Conservation (phyloP, 768 basidiomycete genomes). For the Lyophyllum shimeji region DNA sequence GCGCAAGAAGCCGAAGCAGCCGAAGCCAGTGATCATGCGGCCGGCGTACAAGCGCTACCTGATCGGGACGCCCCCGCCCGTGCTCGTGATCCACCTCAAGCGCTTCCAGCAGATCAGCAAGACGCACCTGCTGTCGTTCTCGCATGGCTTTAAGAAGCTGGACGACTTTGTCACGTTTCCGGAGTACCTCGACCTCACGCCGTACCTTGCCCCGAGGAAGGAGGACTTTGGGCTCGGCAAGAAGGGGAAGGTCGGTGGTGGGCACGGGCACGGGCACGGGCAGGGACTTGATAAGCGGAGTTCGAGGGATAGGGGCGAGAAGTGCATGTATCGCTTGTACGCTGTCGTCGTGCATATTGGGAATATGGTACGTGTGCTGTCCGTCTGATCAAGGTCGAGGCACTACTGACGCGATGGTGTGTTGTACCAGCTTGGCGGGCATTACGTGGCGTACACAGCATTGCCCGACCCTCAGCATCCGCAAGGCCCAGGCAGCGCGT, state of each 20-base stretch:
- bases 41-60: constrained; percentile 95
- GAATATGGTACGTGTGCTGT: constrained; percentile 64
- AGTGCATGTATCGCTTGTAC: constrained; percentile 69
- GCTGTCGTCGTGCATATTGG: constrained; percentile 87
- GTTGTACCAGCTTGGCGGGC: constrained; percentile 70
- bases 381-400: background rate
- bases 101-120: constrained; percentile 87
- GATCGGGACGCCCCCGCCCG: constrained; percentile 79
- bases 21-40: constrained; percentile 71
- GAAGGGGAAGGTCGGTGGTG: constrained; percentile 26
- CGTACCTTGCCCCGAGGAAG: constrained; percentile 81
- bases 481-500: background rate
- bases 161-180: constrained; percentile 94
- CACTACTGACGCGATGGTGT: constrained; percentile 10
- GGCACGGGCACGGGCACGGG: too few species aligned
- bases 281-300: background rate
- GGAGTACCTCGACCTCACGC: constrained; percentile 78
- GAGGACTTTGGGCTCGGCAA: constrained; percentile 63
- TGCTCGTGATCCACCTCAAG: constrained; percentile 91
- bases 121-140: constrained; percentile 59
- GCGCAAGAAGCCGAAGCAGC: constrained; percentile 36
- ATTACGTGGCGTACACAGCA: constrained; percentile 85
- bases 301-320: constrained; percentile 26
- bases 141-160: constrained; percentile 80
- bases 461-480: constrained; percentile 43